Evolutionary conservation across 2,329 filamentous ascomycete genomes (phyloP), one percentile per base, ranked within the genome.

Genomic region (Tolypocladium capitatum): DNA sequence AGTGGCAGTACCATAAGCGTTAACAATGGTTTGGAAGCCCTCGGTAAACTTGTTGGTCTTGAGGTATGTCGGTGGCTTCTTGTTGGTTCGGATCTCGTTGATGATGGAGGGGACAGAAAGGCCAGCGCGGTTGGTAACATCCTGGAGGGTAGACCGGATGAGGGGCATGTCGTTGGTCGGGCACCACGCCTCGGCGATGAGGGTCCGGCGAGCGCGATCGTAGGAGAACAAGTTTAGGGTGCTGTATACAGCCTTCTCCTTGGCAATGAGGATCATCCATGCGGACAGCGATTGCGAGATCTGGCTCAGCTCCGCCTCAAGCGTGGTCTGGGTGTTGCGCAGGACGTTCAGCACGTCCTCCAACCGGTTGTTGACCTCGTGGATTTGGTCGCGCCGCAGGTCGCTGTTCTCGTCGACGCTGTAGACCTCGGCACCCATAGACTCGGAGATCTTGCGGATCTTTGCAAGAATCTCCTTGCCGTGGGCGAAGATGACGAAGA

Each of bases 21-120:
- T 91, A 65, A 98, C 94, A 64, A 98, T 98, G 49, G 91, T 97
- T 68, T 98, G 92, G 73, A 98, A 98, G 24, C 84, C 92, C 60
- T 96, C 84, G 3, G 94, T 98, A 63, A 97, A 97, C 68, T 91
- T 95, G 75, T 98, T 98, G 31, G 90, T 96, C 72, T 94, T 94
- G 67, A 96, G 81, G 66, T 94, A 97, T 1, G 92, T 98, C 1
- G 92, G 92, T 27, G 94, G 92, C 6, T 87, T 97, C 75, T 96
- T 97, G 70, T 90, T 95, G 40, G 91, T 97, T 58, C 82, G 83
- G 63, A 98, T 92, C 71, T 95, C 89, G 66, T 97, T 97, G 72
- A 98, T 91, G 59, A 98, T 97, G 46, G 91, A 97, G 8, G 94
- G 91, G 28, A 97, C 89, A n/a, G 91, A 94, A 48, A 97, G 76